Evolutionary conservation across 208 protist species (phyloP), one percentile per base, ranked within the genome.

Genomic region (Blastocrithidia nonstop): DNA sequence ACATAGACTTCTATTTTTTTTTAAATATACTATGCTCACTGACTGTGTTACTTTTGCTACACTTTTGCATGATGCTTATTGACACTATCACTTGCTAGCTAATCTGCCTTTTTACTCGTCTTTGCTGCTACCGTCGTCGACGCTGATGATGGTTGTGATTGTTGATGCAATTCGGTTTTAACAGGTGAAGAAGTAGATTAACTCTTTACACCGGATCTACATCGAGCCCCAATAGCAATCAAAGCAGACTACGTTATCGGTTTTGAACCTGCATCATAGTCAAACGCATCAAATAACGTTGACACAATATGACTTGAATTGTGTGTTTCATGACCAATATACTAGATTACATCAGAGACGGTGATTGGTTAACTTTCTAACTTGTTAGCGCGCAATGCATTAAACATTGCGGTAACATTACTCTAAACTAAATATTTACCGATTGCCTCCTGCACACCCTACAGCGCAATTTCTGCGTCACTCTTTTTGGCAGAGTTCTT

Each of bases 281-380:
- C 83, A 45, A 93, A 88, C 1, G 76, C 74, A 49, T 93, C 83
- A 59, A 93, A 88, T 19, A 93, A 56, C 25, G 65, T 93, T 9
- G 83, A 93, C 25, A 93, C 75, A 29, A 80, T 66, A 60, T 93
- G 83, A 16, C 65, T 88, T 46, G 83, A 93, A 49, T 73, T 79
- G 61, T 88, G 75, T 0, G 76, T 88, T 37, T 86, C 73, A 31
- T 70, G 71, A 22, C 75, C 83, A 38, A 93, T 78, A 45, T 55
- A 71, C 35, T 93, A 78, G 50, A 87, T 87, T 8, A 76, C 79
- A 55, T 88, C 83, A 0, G 75, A 74, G 0, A 93, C 78, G 15
- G 80, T 66, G 20, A 93, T 66, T 29, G 48, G 57, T 58, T 93
- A 71, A 31, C 72, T 77, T 16, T 70, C 67, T 45, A 75, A 63